Evolutionary conservation across 164 flowering plant species (phyloP).

Genomic region (Taxillus chinensis): DNA sequence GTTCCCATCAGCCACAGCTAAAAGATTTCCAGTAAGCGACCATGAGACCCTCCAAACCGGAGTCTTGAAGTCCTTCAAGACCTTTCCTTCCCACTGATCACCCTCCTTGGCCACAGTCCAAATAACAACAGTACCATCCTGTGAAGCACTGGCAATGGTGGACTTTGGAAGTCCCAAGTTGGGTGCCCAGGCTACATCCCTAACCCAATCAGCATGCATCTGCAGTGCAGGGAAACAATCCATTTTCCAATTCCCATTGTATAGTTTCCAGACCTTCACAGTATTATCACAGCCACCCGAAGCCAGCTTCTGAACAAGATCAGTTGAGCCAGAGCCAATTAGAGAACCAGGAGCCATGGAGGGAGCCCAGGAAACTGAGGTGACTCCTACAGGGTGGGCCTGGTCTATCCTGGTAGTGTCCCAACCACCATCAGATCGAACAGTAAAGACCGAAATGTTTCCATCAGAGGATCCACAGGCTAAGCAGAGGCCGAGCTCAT

Average conservation of each 20-base stretch:
- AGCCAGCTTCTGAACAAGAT: constrained; percentile 37
- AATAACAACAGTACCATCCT: constrained; percentile 43
- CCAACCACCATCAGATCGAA: constrained; percentile 41
- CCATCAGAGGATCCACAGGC: constrained; percentile 55
- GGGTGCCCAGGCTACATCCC: constrained; percentile 56
- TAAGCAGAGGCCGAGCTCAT: constrained; percentile 38
- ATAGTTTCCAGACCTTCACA: constrained; percentile 44
- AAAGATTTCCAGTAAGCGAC: constrained; percentile 44
- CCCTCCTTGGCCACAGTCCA: constrained; percentile 46
- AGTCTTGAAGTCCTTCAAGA: constrained; percentile 36
- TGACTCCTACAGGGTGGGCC: constrained; percentile 49
- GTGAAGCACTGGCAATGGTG: constrained; percentile 46
- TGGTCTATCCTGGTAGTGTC: constrained; percentile 34
- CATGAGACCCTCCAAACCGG: constrained; percentile 53
- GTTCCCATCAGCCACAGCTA: constrained; percentile 47
- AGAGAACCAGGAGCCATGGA: constrained; percentile 36
- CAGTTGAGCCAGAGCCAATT: constrained; percentile 25
- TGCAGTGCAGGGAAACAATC: constrained; percentile 51
- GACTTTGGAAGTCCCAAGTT: constrained; percentile 51
- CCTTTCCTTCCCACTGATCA: constrained; percentile 44
- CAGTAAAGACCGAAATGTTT: constrained; percentile 38
- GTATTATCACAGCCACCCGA: constrained; percentile 50
- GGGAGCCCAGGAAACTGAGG: constrained; percentile 53
- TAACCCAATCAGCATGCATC: constrained; percentile 45
- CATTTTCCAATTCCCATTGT: constrained; percentile 42